These are phyloP conservation scores for Lecanicillium sp. DNA, from an alignment of 2,329 filamentous ascomycete species.

Conservation along the genomic window DNA sequence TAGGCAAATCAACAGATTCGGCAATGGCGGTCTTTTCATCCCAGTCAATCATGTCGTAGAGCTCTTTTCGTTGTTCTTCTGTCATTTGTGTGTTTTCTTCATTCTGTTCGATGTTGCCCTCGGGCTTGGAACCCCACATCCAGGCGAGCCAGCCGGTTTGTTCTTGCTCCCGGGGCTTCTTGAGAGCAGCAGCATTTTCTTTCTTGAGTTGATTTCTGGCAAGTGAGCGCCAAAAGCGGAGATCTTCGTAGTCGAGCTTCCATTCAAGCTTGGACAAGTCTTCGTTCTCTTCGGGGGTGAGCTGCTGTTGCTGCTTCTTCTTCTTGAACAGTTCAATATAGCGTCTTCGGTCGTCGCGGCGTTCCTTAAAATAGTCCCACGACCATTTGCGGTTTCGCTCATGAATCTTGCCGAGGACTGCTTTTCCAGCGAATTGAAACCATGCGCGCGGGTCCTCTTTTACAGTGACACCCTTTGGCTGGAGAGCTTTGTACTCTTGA, in stretches of 20 bases:
- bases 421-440: constrained; percentile 85
- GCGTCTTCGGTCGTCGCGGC: constrained; percentile 77
- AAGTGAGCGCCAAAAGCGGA: constrained; percentile 94
- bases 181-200: constrained; percentile 86
- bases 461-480: constrained; percentile 72
- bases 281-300: constrained; percentile 63
- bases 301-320: constrained; percentile 67
- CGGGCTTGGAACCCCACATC: constrained; percentile 79
- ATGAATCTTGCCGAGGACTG: constrained; percentile 88
- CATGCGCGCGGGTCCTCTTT: constrained; percentile 91
- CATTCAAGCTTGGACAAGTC: constrained; percentile 73
- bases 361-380: constrained; percentile 91
- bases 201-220: constrained; percentile 92
- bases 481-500: constrained; percentile 90
- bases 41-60: constrained; percentile 97
- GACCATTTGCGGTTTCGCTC: constrained; percentile 90
- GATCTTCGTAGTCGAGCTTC: constrained; percentile 88
- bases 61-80: constrained; percentile 90
- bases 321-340: constrained; percentile 98
- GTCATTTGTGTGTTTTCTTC: constrained; percentile 81
- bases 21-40: constrained; percentile 89
- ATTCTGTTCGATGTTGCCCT: constrained; percentile 50
- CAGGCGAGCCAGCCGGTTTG: constrained; percentile 87
- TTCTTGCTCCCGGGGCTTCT: constrained; percentile 50
- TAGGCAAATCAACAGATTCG: constrained; percentile 81